These are phyloP conservation scores for Agrocybe praecox DNA, from an alignment of 768 basidiomycete species.

Conservation along the genomic window DNA sequence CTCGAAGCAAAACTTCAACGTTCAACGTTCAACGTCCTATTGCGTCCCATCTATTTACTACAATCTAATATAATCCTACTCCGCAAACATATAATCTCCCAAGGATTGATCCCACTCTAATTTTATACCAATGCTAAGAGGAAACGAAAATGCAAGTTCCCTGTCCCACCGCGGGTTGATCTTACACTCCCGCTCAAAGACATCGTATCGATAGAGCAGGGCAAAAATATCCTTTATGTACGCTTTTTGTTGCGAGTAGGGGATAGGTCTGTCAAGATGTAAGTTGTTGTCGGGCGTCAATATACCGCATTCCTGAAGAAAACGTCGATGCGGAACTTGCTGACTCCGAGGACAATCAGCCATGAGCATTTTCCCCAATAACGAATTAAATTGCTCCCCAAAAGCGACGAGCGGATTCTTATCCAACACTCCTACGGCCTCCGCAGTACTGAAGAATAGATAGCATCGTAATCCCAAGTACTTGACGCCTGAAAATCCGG, in stretches of 20 bases:
- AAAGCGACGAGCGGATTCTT: conserved; percentile 27
- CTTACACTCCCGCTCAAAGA: conserved; percentile 37
- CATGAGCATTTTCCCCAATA: conserved; percentile 17
- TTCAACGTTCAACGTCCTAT: no score
- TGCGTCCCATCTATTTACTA: no score
- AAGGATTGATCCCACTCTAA: not conserved
- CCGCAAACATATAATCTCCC: no score
- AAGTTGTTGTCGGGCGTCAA: not conserved
- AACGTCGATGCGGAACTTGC: conserved; percentile 29
- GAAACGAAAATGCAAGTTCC: conserved; percentile 16
- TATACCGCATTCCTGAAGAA: conserved; percentile 18
- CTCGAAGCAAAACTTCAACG: no score
- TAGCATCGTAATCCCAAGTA: conserved; percentile 32
- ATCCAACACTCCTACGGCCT: conserved; percentile 27
- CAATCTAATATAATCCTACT: no score
- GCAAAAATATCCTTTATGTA: conserved; percentile 38
- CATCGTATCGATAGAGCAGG: conserved; percentile 39
- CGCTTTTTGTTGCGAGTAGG: conserved; percentile 25
- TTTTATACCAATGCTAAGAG: conserved; percentile 2
- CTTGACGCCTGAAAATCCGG: conserved; percentile 32
- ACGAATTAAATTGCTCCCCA: conserved; percentile 13
- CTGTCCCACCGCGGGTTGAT: conserved; percentile 30
- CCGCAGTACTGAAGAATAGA: conserved; percentile 37
- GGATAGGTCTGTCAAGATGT: not conserved
- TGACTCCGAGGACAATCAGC: conserved; percentile 36